Percentiles rank a stretch among this genome's conserved stretches.
Evolutionary conservation across 441 rosid species (phyloP).

Genomic region (Populus hybrid): DNA sequence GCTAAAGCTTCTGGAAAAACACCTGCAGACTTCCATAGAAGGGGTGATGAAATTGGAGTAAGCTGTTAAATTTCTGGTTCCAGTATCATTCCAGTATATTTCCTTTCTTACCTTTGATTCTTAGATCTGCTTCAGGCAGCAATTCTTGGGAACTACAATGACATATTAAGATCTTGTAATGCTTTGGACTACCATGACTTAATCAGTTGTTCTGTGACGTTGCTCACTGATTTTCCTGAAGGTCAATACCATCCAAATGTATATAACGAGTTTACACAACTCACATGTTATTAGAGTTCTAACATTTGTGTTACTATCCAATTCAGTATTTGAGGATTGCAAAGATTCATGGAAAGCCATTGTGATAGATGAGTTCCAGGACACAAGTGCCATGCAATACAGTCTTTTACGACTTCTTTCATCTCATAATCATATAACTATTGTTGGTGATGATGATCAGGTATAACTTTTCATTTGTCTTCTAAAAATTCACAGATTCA

Average conservation of each 20-base stretch:
- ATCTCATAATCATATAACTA: slow-evolving; percentile 68
- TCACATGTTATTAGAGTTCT: slow-evolving; percentile 18
- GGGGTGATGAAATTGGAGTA: slow-evolving; percentile 84
- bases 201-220: slow-evolving; percentile 74
- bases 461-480: slow-evolving; percentile 27
- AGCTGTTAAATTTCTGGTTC: slow-evolving; percentile 35
- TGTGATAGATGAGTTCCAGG: slow-evolving; percentile 94
- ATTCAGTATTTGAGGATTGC: slow-evolving; percentile 66
- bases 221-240: slow-evolving; percentile 79
- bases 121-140: slow-evolving; percentile 60
- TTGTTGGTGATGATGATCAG: slow-evolving; percentile 99
- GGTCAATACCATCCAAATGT: slow-evolving; percentile 39
- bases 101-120: slow-evolving; percentile 28
- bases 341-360: slow-evolving; percentile 79
- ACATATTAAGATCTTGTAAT: slow-evolving; percentile 71
- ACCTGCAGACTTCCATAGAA: slow-evolving; percentile 53
- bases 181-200: slow-evolving; percentile 97
- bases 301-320: slow-evolving; percentile 19
- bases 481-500: not conserved
- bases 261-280: slow-evolving; percentile 10
- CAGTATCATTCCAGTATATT: slow-evolving; percentile 15
- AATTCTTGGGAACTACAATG: slow-evolving; percentile 63
- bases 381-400: slow-evolving; percentile 94
- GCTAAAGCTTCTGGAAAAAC: slow-evolving; percentile 92
- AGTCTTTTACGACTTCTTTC: slow-evolving; percentile 65